A percentile compares a stretch with the other conserved stretches of the same genome.
Conservation (phyloP, 1,284 basidiomycete species). For the Leccinum solheimii region DNA sequence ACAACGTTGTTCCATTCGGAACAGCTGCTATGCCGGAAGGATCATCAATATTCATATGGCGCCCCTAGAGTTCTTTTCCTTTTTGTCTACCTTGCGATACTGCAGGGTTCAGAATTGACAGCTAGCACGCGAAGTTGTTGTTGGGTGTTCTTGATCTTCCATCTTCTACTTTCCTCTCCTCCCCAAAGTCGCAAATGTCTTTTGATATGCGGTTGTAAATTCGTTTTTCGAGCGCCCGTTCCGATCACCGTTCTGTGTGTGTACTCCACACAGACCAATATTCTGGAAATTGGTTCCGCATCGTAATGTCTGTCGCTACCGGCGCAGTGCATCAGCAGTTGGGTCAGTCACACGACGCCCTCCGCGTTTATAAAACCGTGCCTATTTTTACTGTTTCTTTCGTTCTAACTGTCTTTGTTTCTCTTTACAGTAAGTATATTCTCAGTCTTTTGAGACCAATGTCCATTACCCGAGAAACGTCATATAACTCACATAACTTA, state of each 20-base stretch:
- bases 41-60: conserved; percentile 17
- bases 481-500: neutral
- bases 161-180: neutral
- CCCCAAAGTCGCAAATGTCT: neutral
- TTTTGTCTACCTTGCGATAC: neutral
- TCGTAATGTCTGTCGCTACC: neutral
- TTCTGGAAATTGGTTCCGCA: neutral
- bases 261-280: neutral
- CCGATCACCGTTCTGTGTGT: neutral
- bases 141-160: neutral
- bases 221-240: neutral
- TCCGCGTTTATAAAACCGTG: neutral
- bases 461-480: neutral
- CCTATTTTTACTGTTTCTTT: neutral
- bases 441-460: neutral
- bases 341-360: neutral
- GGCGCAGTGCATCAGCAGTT: neutral
- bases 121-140: neutral
- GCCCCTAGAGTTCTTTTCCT: neutral
- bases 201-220: neutral
- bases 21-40: conserved; percentile 26
- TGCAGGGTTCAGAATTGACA: neutral
- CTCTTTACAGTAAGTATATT: neutral
- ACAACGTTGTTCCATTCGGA: neutral
- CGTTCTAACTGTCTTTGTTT: neutral